Base-by-base conservation (phyloP, 331 rosid genomes). In the Pyracantha coccinea region DNA sequence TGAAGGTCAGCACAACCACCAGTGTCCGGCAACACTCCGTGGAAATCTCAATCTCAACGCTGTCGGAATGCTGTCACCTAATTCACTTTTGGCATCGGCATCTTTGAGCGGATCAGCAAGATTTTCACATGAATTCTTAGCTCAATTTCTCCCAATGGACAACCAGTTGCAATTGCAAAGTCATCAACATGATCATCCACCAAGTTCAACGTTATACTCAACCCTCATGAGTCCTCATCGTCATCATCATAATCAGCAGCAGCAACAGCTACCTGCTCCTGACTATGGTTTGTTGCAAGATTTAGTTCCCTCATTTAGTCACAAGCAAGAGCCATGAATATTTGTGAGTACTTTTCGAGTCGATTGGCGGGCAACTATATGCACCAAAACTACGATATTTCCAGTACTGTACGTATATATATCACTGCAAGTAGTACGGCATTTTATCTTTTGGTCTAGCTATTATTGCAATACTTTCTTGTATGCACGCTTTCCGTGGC, bases 1-100 rank as follows among this genome's bases (percentile, higher is more conserved):
- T 24, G 99, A 94, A 81, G 99, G 99, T 21, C 90, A 90, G 78
- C 99, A 94, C 83, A 90, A 82, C 85, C 99, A 94, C 78, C 97
- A 87, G 55, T 91, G 89, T 44, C 99, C 99, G 5, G 95, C 96
- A 4, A 94, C 95, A 27, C 93, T 92, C 0, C 80, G 99, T 0
- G 96, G 96, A 21, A 73, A 66, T 28, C 66, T 61, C 41, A 73
- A 66, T n/a, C 35, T 61, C 31, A 89, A 82, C 61, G 85, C 96
- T 4, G 82, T 89, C 0, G 85, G 85, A 69, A 83, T 88, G 88
- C 58, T 93, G 47, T 63, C 68, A 17, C 45, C 44, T 28, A 63
- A 17, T 63, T 29, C 68, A 11, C 68, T 63, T 29, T 63, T 63
- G 44, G 41, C 44, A 17, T 9, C 68, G 24, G 45, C 68, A 2